Evolutionary conservation across 148 eudicot genomes (phyloP).

Genomic region (Pharnaceum exiguum): DNA sequence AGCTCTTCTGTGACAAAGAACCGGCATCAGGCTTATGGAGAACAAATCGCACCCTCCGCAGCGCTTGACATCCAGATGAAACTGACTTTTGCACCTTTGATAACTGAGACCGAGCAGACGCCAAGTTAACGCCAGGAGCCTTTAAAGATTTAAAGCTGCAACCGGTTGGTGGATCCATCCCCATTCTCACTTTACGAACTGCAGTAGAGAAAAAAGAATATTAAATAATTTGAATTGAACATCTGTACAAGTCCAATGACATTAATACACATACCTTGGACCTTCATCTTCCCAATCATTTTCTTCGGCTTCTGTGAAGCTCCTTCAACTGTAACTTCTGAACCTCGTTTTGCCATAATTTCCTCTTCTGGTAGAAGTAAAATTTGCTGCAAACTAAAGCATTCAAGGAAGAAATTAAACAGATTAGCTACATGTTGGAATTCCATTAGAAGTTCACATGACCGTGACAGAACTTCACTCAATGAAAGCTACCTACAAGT

Average conservation of each 20-base stretch:
- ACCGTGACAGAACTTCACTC: not conserved
- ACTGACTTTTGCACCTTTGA: slow-evolving; percentile 45
- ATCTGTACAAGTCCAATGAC: not conserved
- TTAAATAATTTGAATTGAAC: not conserved
- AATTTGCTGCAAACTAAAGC: slow-evolving; percentile 63
- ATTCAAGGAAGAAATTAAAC: slow-evolving; percentile 6
- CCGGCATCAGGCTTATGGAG: slow-evolving; percentile 55
- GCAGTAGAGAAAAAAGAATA: slow-evolving; percentile 26
- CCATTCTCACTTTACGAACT: slow-evolving; percentile 90
- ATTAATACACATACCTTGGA: slow-evolving; percentile 58
- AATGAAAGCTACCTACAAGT: not conserved
- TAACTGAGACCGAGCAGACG: slow-evolving; percentile 39
- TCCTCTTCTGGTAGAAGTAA: slow-evolving; percentile 86
- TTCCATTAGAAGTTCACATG: not conserved
- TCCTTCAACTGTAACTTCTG: slow-evolving; percentile 55
- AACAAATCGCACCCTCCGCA: slow-evolving; percentile 52
- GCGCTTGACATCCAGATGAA: slow-evolving; percentile 70
- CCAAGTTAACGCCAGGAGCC: slow-evolving; percentile 53
- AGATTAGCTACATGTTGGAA: not conserved
- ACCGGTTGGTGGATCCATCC: slow-evolving; percentile 77
- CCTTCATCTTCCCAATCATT: slow-evolving; percentile 88
- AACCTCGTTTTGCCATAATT: slow-evolving; percentile 47
- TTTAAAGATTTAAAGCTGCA: slow-evolving; percentile 59
- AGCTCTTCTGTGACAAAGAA: slow-evolving; percentile 70
- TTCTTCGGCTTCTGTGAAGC: slow-evolving; percentile 72